Evolutionary conservation across 129 eudicot genomes (phyloP), one percentile per base, ranked within the genome.

Genomic region (Pseudognaphalium luteoalbum): DNA sequence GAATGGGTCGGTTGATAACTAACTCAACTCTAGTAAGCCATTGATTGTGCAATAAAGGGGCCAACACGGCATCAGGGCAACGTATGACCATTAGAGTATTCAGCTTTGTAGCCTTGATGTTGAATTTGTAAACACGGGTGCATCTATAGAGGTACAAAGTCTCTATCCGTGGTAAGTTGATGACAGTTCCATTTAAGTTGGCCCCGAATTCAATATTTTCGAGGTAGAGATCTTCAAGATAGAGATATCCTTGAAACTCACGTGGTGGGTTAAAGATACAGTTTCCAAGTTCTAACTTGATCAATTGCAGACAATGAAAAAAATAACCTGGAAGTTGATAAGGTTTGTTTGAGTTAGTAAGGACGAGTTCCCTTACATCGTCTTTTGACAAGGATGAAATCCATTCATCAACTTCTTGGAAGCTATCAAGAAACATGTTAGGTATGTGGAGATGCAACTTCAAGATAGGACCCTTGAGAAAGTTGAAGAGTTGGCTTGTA

Each of bases 331-430:
- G 44, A 69, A 57, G 47, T 58, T 33, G 3, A 56, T 44, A 66
- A 44, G 2, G 21, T 47, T 7, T 7, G 30, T 63, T 21, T 29
- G 62, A 1, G n/a, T 68, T 25, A 28, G 6, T 12, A 17, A 22
- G 32, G 17, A 6, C 2, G 28, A 64, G 20, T 21, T 81, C 73
- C 61, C 12, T 62, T 0, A 81, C 76, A 51, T 68, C 72, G 5
- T 75, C 52, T 76, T 47, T 62, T 59, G 77, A 81, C 21, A 81
- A 60, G 21, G 62, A 51, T 34, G 20, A 25, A 54, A 81, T 62
- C 84, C 81, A 75, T 68, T 60, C 72, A 50, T 81, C 68, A 2
- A 81, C 58, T 51, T 75, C 84, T 74, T n/a, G 66, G 68, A 50
- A 59, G 75, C 59, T 61, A 34, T 81, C 68, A 61, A 44, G 71